Evolutionary conservation across 768 basidiomycete species (phyloP).

Genomic region (Gloeophyllum trabeum): DNA sequence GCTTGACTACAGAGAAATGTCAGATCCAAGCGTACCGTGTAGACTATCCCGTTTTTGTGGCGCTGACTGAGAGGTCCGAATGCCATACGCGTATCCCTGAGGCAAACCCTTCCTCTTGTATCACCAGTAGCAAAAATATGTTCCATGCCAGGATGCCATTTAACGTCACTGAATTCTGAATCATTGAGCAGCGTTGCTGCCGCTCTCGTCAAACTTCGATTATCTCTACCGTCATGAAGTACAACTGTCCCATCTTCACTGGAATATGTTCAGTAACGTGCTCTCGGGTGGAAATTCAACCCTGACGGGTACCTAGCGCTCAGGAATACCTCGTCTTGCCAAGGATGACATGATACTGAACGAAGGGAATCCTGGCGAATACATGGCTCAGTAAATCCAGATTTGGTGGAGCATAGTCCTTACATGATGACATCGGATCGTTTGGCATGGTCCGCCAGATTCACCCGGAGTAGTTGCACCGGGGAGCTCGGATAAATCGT

Average conservation of each 20-base stretch:
- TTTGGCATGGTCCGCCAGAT: conserved; percentile 1
- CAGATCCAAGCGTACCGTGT: conserved; percentile 24
- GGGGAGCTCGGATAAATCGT: conserved; percentile 10
- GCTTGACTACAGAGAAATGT: conserved; percentile 7
- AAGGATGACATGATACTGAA: conserved; percentile 60
- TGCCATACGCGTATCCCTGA: conserved; percentile 66
- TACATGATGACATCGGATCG: conserved; percentile 13
- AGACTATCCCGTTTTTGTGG: conserved; percentile 42
- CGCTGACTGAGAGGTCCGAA: conserved; percentile 42
- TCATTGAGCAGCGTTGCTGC: conserved; percentile 41
- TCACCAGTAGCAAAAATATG: conserved; percentile 63
- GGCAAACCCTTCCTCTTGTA: conserved; percentile 41
- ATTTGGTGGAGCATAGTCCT: conserved; percentile 3
- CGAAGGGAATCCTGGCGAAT: conserved; percentile 2
- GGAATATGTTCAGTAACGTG: neutral
- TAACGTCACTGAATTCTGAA: conserved; percentile 50
- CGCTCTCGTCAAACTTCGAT: conserved; percentile 20
- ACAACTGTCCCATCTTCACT: conserved; percentile 67
- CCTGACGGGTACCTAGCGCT: conserved; percentile 46
- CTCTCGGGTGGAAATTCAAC: neutral
- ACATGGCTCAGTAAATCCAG: too few species aligned
- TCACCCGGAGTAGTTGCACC: neutral
- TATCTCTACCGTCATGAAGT: conserved; percentile 46
- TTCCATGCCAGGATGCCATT: conserved; percentile 58
- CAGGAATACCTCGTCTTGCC: conserved; percentile 55